phyloP scores from a whole-genome alignment of 2,329 filamentous ascomycete species.

The Verticillium klebahnii region DNA sequence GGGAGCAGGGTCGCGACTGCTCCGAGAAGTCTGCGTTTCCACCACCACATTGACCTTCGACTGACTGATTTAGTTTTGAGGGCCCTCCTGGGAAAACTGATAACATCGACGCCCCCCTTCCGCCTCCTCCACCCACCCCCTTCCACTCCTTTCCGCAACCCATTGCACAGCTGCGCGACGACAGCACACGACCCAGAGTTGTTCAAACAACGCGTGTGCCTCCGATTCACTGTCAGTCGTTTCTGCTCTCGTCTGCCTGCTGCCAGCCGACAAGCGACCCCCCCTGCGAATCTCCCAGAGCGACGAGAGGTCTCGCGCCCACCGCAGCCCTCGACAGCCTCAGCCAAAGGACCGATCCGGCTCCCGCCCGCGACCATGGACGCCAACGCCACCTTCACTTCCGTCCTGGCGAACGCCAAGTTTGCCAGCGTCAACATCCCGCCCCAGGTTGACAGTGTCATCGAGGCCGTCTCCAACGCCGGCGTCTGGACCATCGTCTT shows the following conservation, averaged over 20 bases:
- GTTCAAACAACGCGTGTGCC: neutral
- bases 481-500: conserved; percentile 58
- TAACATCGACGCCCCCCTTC: neutral
- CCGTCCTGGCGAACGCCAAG: conserved; percentile 61
- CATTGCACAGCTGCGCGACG: neutral
- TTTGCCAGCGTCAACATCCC: conserved; percentile 44
- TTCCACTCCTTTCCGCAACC: neutral
- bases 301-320: neutral
- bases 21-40: neutral
- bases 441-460: conserved; percentile 49
- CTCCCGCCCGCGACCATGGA: conserved; percentile 34
- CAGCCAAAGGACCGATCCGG: neutral
- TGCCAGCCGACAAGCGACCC: neutral
- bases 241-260: neutral
- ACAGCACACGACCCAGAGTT: neutral
- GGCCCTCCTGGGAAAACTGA: neutral
- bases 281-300: neutral
- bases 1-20: neutral
- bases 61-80: neutral
- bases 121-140: neutral
- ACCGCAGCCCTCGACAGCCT: neutral
- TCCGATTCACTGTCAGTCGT: neutral
- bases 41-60: neutral
- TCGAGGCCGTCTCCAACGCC: conserved; percentile 51
- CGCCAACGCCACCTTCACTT: conserved; percentile 64